A percentile compares a stretch with the other conserved stretches of the same genome.
Conservation (phyloP, 345 rosid species). For the Cardamine occulta region DNA sequence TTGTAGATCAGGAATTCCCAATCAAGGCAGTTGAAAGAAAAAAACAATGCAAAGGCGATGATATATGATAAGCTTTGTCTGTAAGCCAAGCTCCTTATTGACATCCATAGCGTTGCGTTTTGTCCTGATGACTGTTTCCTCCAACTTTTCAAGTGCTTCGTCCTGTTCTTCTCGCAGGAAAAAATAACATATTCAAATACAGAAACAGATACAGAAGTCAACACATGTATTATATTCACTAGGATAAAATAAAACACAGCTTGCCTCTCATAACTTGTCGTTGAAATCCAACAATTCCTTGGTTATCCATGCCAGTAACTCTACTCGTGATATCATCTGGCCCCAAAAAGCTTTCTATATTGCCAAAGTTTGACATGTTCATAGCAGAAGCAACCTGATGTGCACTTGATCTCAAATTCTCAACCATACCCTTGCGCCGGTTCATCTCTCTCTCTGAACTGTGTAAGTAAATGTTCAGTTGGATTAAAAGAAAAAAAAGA, state of each 20-base stretch:
- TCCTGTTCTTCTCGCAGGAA: conserved; percentile 76
- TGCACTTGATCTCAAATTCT: conserved; percentile 70
- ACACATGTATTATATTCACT: background rate
- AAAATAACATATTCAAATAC: background rate
- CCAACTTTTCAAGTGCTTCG: conserved; percentile 92
- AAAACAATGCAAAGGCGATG: conserved; percentile 13
- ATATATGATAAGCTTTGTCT: conserved; percentile 79
- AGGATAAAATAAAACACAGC: conserved; percentile 23
- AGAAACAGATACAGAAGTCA: background rate
- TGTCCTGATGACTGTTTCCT: conserved; percentile 76
- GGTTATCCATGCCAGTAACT: conserved; percentile 74
- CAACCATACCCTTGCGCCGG: conserved; percentile 83
- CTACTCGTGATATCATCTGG: conserved; percentile 57
- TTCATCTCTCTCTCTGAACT: conserved; percentile 96
- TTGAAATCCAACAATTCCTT: conserved; percentile 85
- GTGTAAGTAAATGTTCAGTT: conserved; percentile 24
- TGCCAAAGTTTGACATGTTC: conserved; percentile 85
- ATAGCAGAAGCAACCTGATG: conserved; percentile 77
- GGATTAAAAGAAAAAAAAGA: background rate
- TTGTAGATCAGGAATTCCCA: conserved; percentile 12
- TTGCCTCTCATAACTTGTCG: conserved; percentile 87
- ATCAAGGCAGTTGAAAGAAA: background rate
- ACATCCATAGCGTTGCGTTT: conserved; percentile 87
- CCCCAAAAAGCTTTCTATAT: conserved; percentile 82
- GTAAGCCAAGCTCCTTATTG: conserved; percentile 81